A percentile compares a stretch with the other conserved stretches of the same genome.
Evolutionary conservation across 495 filamentous ascomycete genomes (phyloP).

Genomic region (Hypoxylon intermedium): DNA sequence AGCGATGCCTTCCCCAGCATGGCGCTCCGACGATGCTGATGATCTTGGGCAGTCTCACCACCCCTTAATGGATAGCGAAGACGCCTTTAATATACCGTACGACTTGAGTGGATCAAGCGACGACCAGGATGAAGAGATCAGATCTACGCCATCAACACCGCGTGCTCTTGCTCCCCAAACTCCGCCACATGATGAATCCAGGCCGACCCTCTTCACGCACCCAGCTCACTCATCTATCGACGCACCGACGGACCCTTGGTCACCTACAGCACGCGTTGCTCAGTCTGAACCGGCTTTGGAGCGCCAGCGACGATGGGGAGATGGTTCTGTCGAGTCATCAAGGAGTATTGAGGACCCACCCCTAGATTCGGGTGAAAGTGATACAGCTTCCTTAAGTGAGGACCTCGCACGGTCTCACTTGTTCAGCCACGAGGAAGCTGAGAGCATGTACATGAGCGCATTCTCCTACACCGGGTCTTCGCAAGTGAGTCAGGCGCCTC

Average conservation of each 20-base stretch:
- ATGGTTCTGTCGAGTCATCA: conserved; percentile 27
- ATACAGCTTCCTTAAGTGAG: conserved; percentile 40
- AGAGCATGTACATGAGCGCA: conserved; percentile 90
- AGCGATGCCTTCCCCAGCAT: not conserved
- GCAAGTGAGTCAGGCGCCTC: conserved; percentile 44
- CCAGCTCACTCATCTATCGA: conserved; percentile 48
- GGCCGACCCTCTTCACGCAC: conserved; percentile 7
- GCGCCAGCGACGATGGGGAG: conserved; percentile 33
- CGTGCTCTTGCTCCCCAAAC: conserved; percentile 43
- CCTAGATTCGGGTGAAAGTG: conserved; percentile 36
- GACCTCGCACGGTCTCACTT: conserved; percentile 75
- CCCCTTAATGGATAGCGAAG: conserved; percentile 53
- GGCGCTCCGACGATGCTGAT: conserved; percentile 30
- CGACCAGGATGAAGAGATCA: conserved; percentile 36
- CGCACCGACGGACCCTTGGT: conserved; percentile 38
- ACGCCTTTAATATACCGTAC: conserved; percentile 58
- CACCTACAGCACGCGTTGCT: conserved; percentile 36
- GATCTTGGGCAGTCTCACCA: conserved; percentile 43
- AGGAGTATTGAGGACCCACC: conserved; percentile 30
- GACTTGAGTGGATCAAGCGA: conserved; percentile 42
- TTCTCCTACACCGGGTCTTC: conserved; percentile 52
- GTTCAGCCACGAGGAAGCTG: conserved; percentile 89
- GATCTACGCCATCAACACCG: conserved; percentile 54
- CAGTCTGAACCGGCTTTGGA: conserved; percentile 51
- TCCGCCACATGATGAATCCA: conserved; percentile 9